These are phyloP conservation scores for Thalassiosira hispida DNA, from an alignment of 352 stramenopile species.

Conservation along the genomic window DNA sequence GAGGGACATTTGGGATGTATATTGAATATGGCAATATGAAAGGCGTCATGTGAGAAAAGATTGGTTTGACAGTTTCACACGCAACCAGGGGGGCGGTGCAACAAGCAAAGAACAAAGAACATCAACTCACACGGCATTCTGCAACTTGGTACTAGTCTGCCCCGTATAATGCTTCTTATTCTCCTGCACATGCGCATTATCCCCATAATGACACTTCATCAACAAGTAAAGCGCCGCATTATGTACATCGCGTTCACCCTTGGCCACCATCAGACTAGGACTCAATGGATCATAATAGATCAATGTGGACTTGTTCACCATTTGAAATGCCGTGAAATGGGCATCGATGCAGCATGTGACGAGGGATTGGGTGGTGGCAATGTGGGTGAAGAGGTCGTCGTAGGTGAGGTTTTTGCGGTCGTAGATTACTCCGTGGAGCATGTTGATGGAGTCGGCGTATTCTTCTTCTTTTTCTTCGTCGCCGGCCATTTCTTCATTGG, in stretches of 20 bases:
- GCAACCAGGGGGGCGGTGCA: not conserved
- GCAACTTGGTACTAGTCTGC: slow-evolving; percentile 29
- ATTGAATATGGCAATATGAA: too few species aligned
- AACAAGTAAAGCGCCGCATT: slow-evolving; percentile 54
- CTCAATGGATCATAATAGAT: slow-evolving; percentile 66
- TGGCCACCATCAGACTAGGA: slow-evolving; percentile 22
- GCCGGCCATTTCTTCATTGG: not conserved
- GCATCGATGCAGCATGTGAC: slow-evolving; percentile 75
- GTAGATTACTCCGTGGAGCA: slow-evolving; percentile 62
- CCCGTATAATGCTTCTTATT: slow-evolving; percentile 70
- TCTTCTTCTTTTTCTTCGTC: not conserved
- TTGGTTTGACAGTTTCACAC: not conserved
- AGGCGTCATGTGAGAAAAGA: not conserved
- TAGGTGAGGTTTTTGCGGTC: slow-evolving; percentile 69
- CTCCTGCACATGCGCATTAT: slow-evolving; percentile 63
- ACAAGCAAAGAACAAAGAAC: not conserved
- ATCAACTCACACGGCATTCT: slow-evolving; percentile 51
- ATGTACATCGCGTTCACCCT: slow-evolving; percentile 40
- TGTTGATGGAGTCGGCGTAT: slow-evolving; percentile 42
- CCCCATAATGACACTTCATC: slow-evolving; percentile 72
- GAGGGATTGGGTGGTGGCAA: slow-evolving; percentile 45
- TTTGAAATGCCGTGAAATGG: slow-evolving; percentile 72
- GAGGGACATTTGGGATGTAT: not conserved
- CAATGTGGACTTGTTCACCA: slow-evolving; percentile 37
- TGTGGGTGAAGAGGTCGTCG: slow-evolving; percentile 65